Conservation (phyloP, 306 rosid genomes). For the Cucurbita maxima region DNA sequence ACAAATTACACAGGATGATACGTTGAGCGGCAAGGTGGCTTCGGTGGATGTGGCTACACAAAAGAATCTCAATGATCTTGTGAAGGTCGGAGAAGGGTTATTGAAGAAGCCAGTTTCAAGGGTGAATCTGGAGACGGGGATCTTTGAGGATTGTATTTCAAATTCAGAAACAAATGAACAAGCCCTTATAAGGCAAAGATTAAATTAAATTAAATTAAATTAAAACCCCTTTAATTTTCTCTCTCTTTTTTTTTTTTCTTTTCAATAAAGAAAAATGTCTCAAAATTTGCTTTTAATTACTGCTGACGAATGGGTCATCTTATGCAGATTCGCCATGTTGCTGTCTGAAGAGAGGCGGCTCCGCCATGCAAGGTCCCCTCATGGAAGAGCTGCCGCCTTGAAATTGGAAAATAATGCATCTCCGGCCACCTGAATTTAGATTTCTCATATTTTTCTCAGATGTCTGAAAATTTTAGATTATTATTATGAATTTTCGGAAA, state of each 20-base stretch:
- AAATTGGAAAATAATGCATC: background rate
- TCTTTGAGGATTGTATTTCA: conserved; percentile 7
- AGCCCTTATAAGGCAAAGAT: conserved; percentile 34
- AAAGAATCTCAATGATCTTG: conserved; percentile 31
- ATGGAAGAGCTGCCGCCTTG: conserved; percentile 2
- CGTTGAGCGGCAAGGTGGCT: conserved; percentile 16
- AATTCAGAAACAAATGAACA: conserved; percentile 26
- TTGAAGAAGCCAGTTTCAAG: conserved; percentile 37
- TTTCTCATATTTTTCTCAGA: background rate
- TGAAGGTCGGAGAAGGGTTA: conserved; percentile 28
- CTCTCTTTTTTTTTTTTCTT: no score
- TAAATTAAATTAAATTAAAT: background rate
- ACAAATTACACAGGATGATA: conserved; percentile 26
- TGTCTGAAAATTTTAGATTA: background rate
- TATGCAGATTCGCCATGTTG: conserved; percentile 30
- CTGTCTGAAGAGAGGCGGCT: conserved; percentile 34
- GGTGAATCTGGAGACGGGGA: conserved; percentile 36
- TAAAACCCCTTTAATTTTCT: background rate
- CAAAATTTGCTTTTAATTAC: background rate
- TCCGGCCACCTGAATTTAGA: background rate
- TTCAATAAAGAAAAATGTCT: background rate
- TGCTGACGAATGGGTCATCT: background rate
- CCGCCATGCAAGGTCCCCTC: conserved; percentile 16
- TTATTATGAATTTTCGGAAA: background rate
- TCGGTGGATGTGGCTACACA: conserved; percentile 44